Evolutionary conservation across 805 yeast genomes (phyloP), one percentile per base, ranked within the genome.

Genomic region (Saccharomycopsis schoenii): DNA sequence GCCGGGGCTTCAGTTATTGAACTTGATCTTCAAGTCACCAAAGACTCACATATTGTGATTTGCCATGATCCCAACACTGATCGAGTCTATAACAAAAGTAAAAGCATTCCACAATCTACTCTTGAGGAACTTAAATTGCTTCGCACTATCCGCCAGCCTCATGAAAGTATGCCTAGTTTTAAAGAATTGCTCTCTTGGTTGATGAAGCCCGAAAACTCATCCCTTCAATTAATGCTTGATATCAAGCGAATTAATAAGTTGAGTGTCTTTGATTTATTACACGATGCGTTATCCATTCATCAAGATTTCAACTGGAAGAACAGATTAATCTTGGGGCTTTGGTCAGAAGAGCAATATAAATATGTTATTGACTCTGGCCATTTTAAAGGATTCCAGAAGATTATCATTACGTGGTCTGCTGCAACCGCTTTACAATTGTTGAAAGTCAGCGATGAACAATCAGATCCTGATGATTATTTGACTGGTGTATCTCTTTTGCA

Each of bases 181-280:
- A 60, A 60, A 5, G 70, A 71, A n/a, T 63, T 69, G 0, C 62
- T 75, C 8, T 52, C 61, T 8, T 75, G 78, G 78, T 63, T 70
- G 56, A 76, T 40, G 69, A n/a, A 63, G 10, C 73, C 63, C 75
- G 90, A 89, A 70, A 91, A 91, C 10, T 84, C 78, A 12, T 76
- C 62, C 65, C 88, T 77, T 59, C 90, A 77, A 24, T 79, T 67
- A 11, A 88, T 68, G 11, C 96, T 96, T 71, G 91, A 90, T 66
- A 84, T 68, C 54, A 81, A 61, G 58, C 81, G 78, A 37, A 78
- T 63, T 24, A 64, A 74, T 12, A 76, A 77, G 55, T 83, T 79
- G 66, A 87, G 74, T n/a, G 80, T 75, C 15, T 67, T 66, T 42
- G 66, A 65, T 1, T 50, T 69, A 36, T 62, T 75, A 29, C 63